Percentiles rank a stretch among this genome's conserved stretches.
These are phyloP conservation scores for Xylaria sp. DNA, from an alignment of 2,329 filamentous ascomycete genomes.

Conservation along the genomic window DNA sequence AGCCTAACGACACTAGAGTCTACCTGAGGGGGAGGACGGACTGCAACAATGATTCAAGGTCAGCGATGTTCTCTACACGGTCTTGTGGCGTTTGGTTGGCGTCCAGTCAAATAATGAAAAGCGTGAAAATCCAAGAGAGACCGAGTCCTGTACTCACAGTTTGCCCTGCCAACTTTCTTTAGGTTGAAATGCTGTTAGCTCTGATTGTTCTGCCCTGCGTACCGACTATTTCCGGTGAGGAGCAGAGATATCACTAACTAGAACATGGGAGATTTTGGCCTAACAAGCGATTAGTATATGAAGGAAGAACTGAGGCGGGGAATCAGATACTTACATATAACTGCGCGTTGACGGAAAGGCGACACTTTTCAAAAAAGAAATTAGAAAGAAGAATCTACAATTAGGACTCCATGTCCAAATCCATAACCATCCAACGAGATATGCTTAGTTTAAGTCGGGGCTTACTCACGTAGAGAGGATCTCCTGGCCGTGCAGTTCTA, in stretches of 20 bases:
- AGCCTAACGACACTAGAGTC: conserved; percentile 83
- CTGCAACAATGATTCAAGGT: neutral
- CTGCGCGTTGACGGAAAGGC: conserved; percentile 91
- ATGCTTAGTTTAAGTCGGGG: neutral
- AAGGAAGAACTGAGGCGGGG: neutral
- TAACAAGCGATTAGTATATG: conserved; percentile 44
- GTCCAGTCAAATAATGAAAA: neutral
- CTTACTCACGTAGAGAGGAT: conserved; percentile 71
- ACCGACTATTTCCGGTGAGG: neutral
- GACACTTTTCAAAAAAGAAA: conserved; percentile 53
- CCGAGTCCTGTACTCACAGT: conserved; percentile 56
- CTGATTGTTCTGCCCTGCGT: neutral
- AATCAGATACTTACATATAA: conserved; percentile 68
- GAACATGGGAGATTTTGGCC: conserved; percentile 31
- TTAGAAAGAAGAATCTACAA: conserved; percentile 7
- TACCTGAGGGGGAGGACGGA: conserved; percentile 86
- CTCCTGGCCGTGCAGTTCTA: conserved; percentile 79
- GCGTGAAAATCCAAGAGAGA: neutral
- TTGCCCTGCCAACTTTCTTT: conserved; percentile 86
- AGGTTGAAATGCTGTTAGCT: conserved; percentile 2
- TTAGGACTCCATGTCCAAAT: neutral
- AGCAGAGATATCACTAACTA: conserved; percentile 16
- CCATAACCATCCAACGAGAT: neutral
- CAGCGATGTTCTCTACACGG: neutral
- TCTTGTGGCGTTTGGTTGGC: neutral